These are phyloP conservation scores for Trichocomaceae sp. DNA, from an alignment of 2,329 filamentous ascomycete genomes.

Conservation along the genomic window DNA sequence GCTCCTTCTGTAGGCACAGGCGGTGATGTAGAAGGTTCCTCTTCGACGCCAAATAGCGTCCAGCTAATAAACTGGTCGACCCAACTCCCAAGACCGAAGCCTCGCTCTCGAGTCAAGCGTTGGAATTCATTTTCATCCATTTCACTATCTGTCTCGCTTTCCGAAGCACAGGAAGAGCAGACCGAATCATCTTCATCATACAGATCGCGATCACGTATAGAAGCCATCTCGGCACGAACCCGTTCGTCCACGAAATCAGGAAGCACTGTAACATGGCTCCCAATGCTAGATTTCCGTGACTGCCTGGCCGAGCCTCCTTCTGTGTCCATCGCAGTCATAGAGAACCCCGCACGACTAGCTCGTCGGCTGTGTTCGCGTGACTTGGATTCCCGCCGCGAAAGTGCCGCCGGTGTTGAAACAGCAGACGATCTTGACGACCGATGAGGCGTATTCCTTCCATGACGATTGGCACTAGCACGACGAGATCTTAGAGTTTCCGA, in stretches of 20 bases:
- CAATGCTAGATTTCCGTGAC: conserved; percentile 15
- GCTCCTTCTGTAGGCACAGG: conserved; percentile 17
- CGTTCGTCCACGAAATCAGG: conserved; percentile 48
- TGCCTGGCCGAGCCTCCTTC: conserved; percentile 2
- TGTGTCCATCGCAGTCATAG: conserved; percentile 28
- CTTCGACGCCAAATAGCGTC: conserved; percentile 50
- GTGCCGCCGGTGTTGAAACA: conserved; percentile 28
- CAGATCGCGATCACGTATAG: conserved; percentile 20
- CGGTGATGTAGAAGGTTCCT: conserved; percentile 32
- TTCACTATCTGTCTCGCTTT: conserved; percentile 29
- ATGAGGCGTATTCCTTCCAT: conserved; percentile 20
- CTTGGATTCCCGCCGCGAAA: conserved; percentile 28
- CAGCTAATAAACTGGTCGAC: conserved; percentile 54
- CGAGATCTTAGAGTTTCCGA: conserved; percentile 22
- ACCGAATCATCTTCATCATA: conserved; percentile 16
- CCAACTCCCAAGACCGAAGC: conserved; percentile 51
- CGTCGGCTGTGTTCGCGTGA: conserved; percentile 28
- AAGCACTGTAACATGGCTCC: conserved; percentile 18
- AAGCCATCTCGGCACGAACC: conserved; percentile 35
- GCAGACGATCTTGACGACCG: conserved; percentile 27
- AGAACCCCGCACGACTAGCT: conserved; percentile 29
- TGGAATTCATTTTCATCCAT: conserved; percentile 51
- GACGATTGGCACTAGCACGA: conserved; percentile 10
- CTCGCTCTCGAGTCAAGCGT: conserved; percentile 45
- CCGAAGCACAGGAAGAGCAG: conserved; percentile 21